Percentiles rank a stretch among this genome's conserved stretches.
Evolutionary conservation across 306 rosid genomes (phyloP).

Genomic region (Bauhinia variegata): DNA sequence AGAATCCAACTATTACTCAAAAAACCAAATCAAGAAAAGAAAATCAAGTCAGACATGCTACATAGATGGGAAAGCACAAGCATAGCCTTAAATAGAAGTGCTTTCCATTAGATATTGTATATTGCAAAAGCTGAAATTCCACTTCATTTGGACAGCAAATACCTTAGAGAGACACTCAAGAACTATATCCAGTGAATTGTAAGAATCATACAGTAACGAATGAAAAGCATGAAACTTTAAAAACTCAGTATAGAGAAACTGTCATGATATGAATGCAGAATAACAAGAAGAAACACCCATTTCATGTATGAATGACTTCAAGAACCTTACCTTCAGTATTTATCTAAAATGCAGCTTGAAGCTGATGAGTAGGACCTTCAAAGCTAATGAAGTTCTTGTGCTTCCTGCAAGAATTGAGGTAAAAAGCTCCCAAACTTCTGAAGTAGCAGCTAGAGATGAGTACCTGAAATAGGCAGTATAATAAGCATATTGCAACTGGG

Average conservation of each 20-base stretch:
- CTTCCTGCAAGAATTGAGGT: slow-evolving; percentile 8
- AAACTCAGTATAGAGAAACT: slow-evolving; percentile 4
- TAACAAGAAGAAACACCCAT: neutral
- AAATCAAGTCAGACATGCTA: neutral
- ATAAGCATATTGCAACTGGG: slow-evolving; percentile 26
- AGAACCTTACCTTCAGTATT: slow-evolving; percentile 33
- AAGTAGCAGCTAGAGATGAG: slow-evolving; percentile 26
- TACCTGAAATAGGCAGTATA: slow-evolving; percentile 29
- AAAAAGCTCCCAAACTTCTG: slow-evolving; percentile 28
- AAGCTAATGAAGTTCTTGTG: neutral
- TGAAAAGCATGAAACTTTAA: neutral
- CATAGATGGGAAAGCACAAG: neutral
- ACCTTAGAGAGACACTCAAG: slow-evolving; percentile 3
- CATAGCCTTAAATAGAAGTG: neutral
- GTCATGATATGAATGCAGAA: neutral
- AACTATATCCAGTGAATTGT: slow-evolving; percentile 10
- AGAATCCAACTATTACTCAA: slow-evolving; percentile 5
- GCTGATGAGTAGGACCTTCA: slow-evolving; percentile 10
- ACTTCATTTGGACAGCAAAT: neutral
- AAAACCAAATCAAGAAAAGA: neutral
- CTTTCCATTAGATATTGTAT: neutral
- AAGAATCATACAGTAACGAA: neutral
- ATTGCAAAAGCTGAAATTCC: neutral
- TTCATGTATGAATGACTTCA: slow-evolving; percentile 13
- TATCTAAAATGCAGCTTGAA: slow-evolving; percentile 29